Conservation (phyloP, 352 stramenopile genomes). For the Globisporangium okanoganense region DNA sequence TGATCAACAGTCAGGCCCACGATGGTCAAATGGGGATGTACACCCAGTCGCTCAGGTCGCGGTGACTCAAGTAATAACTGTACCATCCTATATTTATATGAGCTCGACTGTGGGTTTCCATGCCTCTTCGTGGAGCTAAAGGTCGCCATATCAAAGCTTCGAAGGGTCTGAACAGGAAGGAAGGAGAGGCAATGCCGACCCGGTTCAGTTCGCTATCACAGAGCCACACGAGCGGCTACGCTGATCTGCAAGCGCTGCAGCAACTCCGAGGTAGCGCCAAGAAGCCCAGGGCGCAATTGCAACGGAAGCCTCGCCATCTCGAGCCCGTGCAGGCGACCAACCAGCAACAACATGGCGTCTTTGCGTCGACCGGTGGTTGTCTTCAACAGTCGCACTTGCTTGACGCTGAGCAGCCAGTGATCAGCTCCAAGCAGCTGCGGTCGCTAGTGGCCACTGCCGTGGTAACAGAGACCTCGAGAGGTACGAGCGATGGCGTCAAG, state of each 20-base stretch:
- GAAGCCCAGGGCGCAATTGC: background rate
- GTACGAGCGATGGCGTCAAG: background rate
- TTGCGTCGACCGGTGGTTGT: background rate
- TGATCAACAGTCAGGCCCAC: no score
- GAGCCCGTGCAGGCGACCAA: background rate
- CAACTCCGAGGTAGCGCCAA: background rate
- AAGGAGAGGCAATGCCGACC: background rate
- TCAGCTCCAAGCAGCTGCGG: constrained; percentile 5
- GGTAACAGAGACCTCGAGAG: background rate
- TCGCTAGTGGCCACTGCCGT: background rate
- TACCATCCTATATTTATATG: constrained; percentile 2
- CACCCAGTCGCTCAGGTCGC: no score
- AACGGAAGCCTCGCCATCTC: constrained; percentile 1
- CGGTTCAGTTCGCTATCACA: background rate
- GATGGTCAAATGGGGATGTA: no score
- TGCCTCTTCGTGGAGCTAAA: background rate
- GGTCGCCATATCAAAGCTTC: background rate
- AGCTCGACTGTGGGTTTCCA: background rate
- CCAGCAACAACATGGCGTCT: background rate
- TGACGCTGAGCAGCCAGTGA: background rate
- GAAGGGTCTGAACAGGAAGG: background rate
- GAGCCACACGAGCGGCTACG: background rate
- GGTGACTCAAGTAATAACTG: no score
- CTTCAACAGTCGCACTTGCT: background rate
- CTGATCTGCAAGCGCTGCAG: background rate